These are phyloP conservation scores for Colletotrichum nymphaeae DNA, from an alignment of 2,329 filamentous ascomycete genomes.

Conservation along the genomic window DNA sequence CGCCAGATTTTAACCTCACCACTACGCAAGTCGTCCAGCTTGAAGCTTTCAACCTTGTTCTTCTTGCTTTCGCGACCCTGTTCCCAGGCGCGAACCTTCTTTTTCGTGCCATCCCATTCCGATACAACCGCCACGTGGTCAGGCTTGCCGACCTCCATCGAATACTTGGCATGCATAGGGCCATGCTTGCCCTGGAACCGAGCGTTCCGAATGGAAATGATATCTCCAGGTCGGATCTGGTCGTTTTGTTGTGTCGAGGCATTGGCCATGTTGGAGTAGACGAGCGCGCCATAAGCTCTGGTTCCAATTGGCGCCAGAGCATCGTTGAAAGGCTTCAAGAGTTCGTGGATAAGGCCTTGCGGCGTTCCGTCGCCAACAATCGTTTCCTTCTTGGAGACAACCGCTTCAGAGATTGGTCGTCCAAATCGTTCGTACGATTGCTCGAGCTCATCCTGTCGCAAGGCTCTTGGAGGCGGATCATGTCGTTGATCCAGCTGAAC, in stretches of 20 bases:
- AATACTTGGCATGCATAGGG: conserved; percentile 95
- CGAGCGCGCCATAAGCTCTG: conserved; percentile 88
- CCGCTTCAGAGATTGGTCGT: conserved; percentile 78
- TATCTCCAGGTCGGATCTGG: conserved; percentile 92
- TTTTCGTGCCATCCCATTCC: conserved; percentile 99
- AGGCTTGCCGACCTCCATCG: conserved; percentile 84
- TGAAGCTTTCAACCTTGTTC: conserved; percentile 93
- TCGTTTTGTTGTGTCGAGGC: conserved; percentile 90
- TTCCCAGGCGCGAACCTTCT: conserved; percentile 96
- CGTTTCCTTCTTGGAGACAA: conserved; percentile 78
- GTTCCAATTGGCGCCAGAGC: conserved; percentile 88
- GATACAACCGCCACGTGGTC: conserved; percentile 92
- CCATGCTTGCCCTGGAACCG: conserved; percentile 96
- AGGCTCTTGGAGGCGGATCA: conserved; percentile 81
- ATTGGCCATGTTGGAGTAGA: conserved; percentile 96
- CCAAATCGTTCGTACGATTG: conserved; percentile 85
- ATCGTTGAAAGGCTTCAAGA: conserved; percentile 78
- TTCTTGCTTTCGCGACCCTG: conserved; percentile 95
- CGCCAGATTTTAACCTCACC: conserved; percentile 98
- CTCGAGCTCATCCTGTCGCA: conserved; percentile 95
- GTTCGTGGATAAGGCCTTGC: conserved; percentile 79
- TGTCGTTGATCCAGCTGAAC: conserved; percentile 86
- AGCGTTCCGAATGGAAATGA: conserved; percentile 91
- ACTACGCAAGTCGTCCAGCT: conserved; percentile 89
- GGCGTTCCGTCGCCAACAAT: conserved; percentile 88